Evolutionary conservation across 331 rosid species (phyloP), one percentile per base, ranked within the genome.

Genomic region (Cucumis variabilis): DNA sequence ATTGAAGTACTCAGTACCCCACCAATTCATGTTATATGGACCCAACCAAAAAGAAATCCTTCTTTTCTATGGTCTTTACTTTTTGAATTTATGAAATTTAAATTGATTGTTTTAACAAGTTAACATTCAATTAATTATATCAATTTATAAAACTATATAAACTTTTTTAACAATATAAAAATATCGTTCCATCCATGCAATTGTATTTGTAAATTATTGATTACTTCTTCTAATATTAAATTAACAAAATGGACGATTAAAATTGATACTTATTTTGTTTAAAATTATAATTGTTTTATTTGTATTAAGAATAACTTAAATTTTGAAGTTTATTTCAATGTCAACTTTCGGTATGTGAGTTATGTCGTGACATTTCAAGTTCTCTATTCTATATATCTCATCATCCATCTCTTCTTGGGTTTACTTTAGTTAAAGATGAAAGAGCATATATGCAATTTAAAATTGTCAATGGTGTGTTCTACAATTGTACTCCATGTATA

Each of bases 401-500:
- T 72, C 11, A 19, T 37, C 21, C 11, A 37, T 33, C 41, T 33
- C 15, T 72, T 7, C 9, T 13, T 1, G 1, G 24, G 20, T 19
- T 73, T 13, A 58, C 65, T 5, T 16, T 3, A 16, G 19, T 58
- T 58, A 41, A 73, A 20, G 53, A 10, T 73, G 27, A 23, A 14
- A 73, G 51, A 73, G 79, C 79, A 73, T 73, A 73, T 73, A 73
- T 37, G 53, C 53, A 73, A 20, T 37, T 33, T 37, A 37, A 73
- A 37, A 9, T 73, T 20, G 53, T 73, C 53, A 73, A 73, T 19
- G 13, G 79, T 16, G n/a, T 70, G 48, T 19, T 19, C 7, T 70
- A 70, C 37, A 30, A 70, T 28, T 70, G 9, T 28, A 30, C n/a
- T 70, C 6, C 14, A 70, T 70, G 4, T 8, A 23, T 20, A 20